Base-by-base conservation (phyloP, 306 rosid species). In the Quillaja saponaria region DNA sequence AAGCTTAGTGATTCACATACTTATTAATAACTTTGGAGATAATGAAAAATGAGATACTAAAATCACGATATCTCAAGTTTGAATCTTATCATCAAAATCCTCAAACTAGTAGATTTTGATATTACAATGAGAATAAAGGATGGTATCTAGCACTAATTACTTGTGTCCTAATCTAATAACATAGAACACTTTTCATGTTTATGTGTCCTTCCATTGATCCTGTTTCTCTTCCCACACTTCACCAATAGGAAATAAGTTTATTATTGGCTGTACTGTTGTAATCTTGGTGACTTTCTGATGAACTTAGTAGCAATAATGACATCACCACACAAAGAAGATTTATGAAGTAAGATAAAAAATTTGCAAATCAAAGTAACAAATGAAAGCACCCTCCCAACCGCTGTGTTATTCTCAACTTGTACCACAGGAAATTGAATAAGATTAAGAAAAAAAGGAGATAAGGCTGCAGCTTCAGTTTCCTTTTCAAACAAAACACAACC, bases 371-470 rank as follows among this genome's bases (percentile, higher is more conserved):
- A 58, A 60, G 62, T 42, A 80, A 80, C 67, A 55, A 60, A 42
- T 67, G 96, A 88, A 81, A 83, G 63, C 63, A 17, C 63, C 84
- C 51, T 58, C 77, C 17, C 86, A 87, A 80, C 96, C 45, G 54
- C 88, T 69, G 60, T 59, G 64, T 54, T 51, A 34, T 50, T 57
- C 54, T 53, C 63, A 69, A 52, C 6, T 14, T 61, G 13, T 14
- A 61, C 72, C 6, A 66, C 46, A 37, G 55, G 53, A 62, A 47
- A 63, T 49, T 60, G 68, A 48, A 61, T 15, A 8, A 37, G 67
- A 71, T 42, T 45, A 47, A 34, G 58, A 54, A 58, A 34, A 6
- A 21, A 14, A 16, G 71, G 42, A 34, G 41, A 44, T 33, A 46
- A 17, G 64, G 58, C 33, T 56, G 68, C 67, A 59, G 95, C 72